Conservation (phyloP, 1,284 basidiomycete species). For the Trichosporon asahii region DNA sequence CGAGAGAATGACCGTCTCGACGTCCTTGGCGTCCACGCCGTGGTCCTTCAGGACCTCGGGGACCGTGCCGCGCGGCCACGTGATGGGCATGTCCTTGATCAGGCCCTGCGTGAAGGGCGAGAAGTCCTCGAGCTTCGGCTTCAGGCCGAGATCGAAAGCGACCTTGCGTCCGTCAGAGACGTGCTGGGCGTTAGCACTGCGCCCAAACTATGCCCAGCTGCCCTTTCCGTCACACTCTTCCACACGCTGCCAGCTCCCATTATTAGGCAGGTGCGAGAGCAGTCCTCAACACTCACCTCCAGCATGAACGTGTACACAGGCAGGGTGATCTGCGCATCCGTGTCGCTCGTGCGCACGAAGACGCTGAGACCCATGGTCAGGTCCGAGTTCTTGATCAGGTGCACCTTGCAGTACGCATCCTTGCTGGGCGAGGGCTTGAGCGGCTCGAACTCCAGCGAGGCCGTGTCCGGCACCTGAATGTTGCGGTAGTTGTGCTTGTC, state of each 20-base stretch:
- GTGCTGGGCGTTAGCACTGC: neutral
- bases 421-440: constrained; percentile 10
- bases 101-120: constrained; percentile 20
- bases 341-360: constrained; percentile 22
- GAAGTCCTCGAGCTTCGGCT: constrained; percentile 20
- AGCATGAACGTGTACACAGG: constrained; percentile 23
- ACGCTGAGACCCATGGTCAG: constrained; percentile 24
- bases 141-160: constrained; percentile 22
- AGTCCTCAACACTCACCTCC: constrained; percentile 12
- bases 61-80: constrained; percentile 12
- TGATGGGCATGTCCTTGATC: constrained; percentile 21
- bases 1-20: constrained; percentile 19
- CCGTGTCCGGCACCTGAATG: constrained; percentile 17
- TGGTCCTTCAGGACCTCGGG: constrained; percentile 13
- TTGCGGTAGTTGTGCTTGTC: constrained; percentile 20
- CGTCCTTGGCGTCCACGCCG: constrained; percentile 10
- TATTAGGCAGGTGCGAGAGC: too few species aligned
- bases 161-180: constrained; percentile 12
- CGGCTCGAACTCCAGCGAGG: constrained; percentile 11
- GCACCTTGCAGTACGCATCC: constrained; percentile 19
- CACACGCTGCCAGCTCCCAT: too few species aligned
- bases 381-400: constrained; percentile 17
- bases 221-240: too few species aligned
- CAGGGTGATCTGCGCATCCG: constrained; percentile 6
- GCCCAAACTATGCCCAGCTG: too few species aligned